Conservation (phyloP, 495 filamentous ascomycete genomes). For the Staphylotrichum tortipilum region DNA sequence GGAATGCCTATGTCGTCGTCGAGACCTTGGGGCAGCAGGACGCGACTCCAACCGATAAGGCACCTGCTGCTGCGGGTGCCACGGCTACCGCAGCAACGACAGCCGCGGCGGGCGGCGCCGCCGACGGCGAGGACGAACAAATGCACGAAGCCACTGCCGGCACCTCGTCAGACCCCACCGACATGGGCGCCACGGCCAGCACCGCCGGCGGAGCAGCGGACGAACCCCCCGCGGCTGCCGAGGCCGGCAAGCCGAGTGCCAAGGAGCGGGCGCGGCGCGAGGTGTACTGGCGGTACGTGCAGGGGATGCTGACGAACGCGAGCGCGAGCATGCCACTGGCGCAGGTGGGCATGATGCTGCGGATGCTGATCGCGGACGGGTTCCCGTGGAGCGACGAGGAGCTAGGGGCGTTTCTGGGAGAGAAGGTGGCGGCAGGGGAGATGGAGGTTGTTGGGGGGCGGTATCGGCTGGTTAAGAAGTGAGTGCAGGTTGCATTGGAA, state of each 20-base stretch:
- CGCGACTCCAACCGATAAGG: no score
- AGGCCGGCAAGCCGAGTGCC: no score
- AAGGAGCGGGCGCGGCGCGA: slow-evolving; percentile 65
- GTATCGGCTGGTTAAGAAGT: slow-evolving; percentile 54
- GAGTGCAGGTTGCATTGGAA: no score
- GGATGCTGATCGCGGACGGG: slow-evolving; percentile 75
- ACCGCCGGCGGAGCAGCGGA: neutral
- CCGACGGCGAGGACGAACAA: no score
- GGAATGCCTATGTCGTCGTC: slow-evolving; percentile 30
- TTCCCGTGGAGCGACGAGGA: slow-evolving; percentile 72
- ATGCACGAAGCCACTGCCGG: no score
- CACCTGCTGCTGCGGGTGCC: no score
- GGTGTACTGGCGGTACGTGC: slow-evolving; percentile 83
- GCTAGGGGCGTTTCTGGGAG: slow-evolving; percentile 64
- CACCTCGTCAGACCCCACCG: slow-evolving; percentile 25
- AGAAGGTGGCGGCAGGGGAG: slow-evolving; percentile 62
- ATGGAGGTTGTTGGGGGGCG: slow-evolving; percentile 68
- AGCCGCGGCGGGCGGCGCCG: no score
- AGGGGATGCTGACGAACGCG: slow-evolving; percentile 89
- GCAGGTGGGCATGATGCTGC: slow-evolving; percentile 88
- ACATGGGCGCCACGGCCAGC: slow-evolving; percentile 10
- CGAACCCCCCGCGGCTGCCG: no score
- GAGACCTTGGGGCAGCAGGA: no score
- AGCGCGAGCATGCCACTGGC: slow-evolving; percentile 64
- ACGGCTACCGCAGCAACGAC: no score